Evolutionary conservation across 768 basidiomycete species (phyloP), one percentile per base, ranked within the genome.

Genomic region (Tylopilus plumbeoviolaceoides): DNA sequence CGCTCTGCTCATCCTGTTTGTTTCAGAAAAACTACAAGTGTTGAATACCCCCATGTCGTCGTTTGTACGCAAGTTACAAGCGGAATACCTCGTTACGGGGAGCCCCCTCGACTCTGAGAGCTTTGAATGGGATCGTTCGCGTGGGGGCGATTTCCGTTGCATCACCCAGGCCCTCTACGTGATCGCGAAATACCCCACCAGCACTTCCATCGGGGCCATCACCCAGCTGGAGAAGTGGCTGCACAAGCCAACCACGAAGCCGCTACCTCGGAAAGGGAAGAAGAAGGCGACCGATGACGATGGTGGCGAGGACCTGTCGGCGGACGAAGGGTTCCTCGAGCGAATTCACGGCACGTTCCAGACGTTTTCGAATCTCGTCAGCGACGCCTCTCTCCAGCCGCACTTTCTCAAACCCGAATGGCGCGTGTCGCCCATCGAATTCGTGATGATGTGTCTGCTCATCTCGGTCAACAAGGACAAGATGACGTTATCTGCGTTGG

Each of bases 371-470:
- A 56, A 63, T 2, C 71, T 89, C 44, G 76, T 77, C 2, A 54
- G 62, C 6, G 71, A 79, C 44, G 43, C 60, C 3, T 59, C 72
- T 7, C 58, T 71, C 18, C 70, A 60, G n/a, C 50, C 59, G 8
- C 53, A 69, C 20, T 78, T 85, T 62, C 53, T 65, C 63, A 70
- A 64, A 66, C 56, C 65, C 35, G 69, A 72, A 17, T 69, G 68
- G 57, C 83, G 82, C 36, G 73, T 89, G 1, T 75, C 87, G 0
- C 89, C 89, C 0, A 72, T 88, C 38, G 89, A 91, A 64, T 81
- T 91, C 56, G 73, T 87, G 44, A 70, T 77, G 56, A 77, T 80
- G 44, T 73, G 72, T 20, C 59, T 86, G 4, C 65, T 89, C 20
- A 77, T 89, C 15, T 74, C 75, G 12, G 64, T 73, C n/a, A 72